Evolutionary conservation across 345 rosid genomes (phyloP).

Genomic region (Salix brachista): DNA sequence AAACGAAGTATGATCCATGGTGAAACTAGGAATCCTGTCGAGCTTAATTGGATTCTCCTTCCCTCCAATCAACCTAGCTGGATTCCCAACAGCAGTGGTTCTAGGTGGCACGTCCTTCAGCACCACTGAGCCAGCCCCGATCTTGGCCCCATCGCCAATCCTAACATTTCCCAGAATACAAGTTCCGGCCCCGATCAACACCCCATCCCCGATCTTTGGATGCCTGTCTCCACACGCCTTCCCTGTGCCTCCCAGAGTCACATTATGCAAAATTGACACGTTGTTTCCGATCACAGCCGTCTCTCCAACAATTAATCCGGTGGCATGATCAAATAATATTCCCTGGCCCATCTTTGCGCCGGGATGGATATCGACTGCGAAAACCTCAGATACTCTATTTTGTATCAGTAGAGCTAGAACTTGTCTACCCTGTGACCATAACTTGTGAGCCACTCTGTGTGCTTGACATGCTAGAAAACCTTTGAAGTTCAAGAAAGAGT

Average conservation of each 20-base stretch:
- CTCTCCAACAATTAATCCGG: conserved; percentile 81
- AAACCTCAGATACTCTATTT: conserved; percentile 67
- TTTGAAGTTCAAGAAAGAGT: conserved; percentile 70
- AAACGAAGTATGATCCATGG: conserved; percentile 93
- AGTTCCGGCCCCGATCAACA: conserved; percentile 86
- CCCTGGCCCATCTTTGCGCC: conserved; percentile 80
- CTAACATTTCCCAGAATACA: conserved; percentile 81
- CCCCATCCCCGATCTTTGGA: conserved; percentile 95
- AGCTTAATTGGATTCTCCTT: conserved; percentile 69
- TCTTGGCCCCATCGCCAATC: conserved; percentile 93
- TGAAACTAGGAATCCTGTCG: conserved; percentile 74
- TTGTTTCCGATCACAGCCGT: conserved; percentile 88
- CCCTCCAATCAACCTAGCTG: conserved; percentile 90
- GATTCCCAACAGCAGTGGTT: conserved; percentile 92
- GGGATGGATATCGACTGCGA: conserved; percentile 89
- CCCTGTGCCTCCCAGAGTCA: conserved; percentile 90
- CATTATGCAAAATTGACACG: conserved; percentile 85
- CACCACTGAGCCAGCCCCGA: conserved; percentile 91
- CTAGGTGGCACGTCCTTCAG: conserved; percentile 69
- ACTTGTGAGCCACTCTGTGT: conserved; percentile 70
- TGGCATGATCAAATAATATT: conserved; percentile 77
- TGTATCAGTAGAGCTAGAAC: conserved; percentile 67
- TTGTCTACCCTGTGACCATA: conserved; percentile 63
- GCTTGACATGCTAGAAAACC: conserved; percentile 80
- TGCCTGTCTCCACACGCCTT: conserved; percentile 81